Evolutionary conservation across 2,329 filamentous ascomycete genomes (phyloP), one percentile per base, ranked within the genome.

Genomic region (Spiromastix sp.): DNA sequence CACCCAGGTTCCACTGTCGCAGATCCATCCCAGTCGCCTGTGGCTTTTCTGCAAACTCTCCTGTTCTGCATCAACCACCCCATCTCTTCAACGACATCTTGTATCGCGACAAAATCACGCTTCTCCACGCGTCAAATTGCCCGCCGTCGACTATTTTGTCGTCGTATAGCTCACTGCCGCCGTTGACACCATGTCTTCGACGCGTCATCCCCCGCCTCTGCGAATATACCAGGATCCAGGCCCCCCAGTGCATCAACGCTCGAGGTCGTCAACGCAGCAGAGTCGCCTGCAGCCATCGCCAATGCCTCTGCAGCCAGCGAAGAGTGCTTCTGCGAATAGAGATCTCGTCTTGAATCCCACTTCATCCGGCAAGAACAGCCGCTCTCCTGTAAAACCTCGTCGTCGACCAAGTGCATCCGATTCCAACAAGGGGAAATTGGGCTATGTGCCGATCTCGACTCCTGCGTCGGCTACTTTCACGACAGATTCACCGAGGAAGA

Each of bases 311-410:
- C 58, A 63, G 35, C 54, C 60, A 10, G 52, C 60, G 28, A 62
- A 59, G 28, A 57, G 58, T 43, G 40, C 40, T 34, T 41, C 47
- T 34, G 56, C 70, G 47, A 72, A 70, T 60, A 66, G 69, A 42
- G 82, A 82, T 58, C 70, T 79, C 48, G 63, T 79, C 37, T 70
- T 89, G 48, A 77, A 81, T 47, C 79, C 81, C 16, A 63, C 72
- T 15, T 57, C 66, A 36, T 50, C 56, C 41, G 58, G 41, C 52
- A 59, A 40, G 56, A 65, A 48, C 62, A 70, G 66, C 51, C 70
- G 70, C 39, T 93, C 84, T 36, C 85, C 83, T 8, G 72, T 71
- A 50, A 93, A 91, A 62, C 60, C 70, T 21, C 58, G 61, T 37
- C 66, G 67, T 46, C 65, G 65, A 47, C 62, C 63, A 27, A 71